Percentiles rank a stretch among this genome's conserved stretches.
Conservation (phyloP, 495 filamentous ascomycete species). For the Penicillium pulvis region DNA sequence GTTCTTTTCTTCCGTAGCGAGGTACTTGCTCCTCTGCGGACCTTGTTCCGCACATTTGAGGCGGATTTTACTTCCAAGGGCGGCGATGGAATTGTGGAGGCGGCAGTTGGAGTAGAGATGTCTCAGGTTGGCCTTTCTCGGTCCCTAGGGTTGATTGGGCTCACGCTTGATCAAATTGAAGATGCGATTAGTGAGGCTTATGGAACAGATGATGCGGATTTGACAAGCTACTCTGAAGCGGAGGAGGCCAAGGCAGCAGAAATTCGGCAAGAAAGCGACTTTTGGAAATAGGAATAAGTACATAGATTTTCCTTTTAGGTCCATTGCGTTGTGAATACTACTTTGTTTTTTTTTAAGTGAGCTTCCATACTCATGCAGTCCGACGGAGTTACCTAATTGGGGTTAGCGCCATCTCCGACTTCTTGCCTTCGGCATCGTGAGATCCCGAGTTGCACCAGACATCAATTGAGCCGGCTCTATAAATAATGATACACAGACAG, state of each 20-base stretch:
- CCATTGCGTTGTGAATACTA: neutral
- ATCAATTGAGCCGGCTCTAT: neutral
- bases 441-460: neutral
- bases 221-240: slow-evolving; percentile 32
- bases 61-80: slow-evolving; percentile 38
- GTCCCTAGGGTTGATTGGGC: slow-evolving; percentile 40
- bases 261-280: slow-evolving; percentile 32
- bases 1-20: slow-evolving; percentile 39
- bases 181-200: slow-evolving; percentile 37
- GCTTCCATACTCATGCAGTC: neutral
- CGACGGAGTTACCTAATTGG: neutral
- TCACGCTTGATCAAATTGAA: slow-evolving; percentile 43
- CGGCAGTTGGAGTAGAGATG: slow-evolving; percentile 43
- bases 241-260: slow-evolving; percentile 33
- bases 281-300: slow-evolving; percentile 15
- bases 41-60: slow-evolving; percentile 37
- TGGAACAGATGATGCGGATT: slow-evolving; percentile 33
- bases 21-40: slow-evolving; percentile 40
- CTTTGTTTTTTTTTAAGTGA: neutral
- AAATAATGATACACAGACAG: neutral
- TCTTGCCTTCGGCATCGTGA: neutral
- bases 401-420: slow-evolving; percentile 1
- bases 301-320: neutral
- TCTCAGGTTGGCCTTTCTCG: slow-evolving; percentile 39
- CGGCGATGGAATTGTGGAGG: slow-evolving; percentile 43